A percentile compares a stretch with the other conserved stretches of the same genome.
These are phyloP conservation scores for Cyberlindnera petersonii DNA, from an alignment of 805 yeast genomes.

Conservation along the genomic window DNA sequence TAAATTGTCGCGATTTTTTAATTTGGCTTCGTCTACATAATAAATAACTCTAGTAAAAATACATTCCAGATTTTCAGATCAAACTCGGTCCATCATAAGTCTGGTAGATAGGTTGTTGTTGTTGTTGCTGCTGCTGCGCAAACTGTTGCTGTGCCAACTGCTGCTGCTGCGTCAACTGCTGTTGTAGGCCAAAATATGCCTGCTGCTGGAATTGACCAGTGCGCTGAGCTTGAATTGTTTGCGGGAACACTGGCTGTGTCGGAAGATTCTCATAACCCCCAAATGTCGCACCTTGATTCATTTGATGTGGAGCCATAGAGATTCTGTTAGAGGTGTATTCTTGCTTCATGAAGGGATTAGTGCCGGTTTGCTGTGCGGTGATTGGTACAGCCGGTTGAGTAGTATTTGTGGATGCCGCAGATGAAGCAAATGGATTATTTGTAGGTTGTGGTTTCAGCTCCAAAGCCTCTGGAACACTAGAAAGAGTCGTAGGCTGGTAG, in stretches of 20 bases:
- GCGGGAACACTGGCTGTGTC: constrained; percentile 66
- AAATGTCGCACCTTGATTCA: too few relatives aligned
- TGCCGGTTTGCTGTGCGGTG: constrained; percentile 29
- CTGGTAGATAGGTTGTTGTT: constrained; percentile 9
- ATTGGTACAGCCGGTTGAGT: constrained; percentile 4
- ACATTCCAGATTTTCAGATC: constrained; percentile 5
- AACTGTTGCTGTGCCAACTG: constrained; percentile 17
- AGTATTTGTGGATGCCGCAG: neutral
- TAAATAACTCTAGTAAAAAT: neutral
- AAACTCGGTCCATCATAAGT: constrained; percentile 18
- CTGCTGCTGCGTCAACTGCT: constrained; percentile 13
- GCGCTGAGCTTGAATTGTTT: constrained; percentile 44
- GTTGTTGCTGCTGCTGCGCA: constrained; percentile 16
- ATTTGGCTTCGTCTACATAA: neutral
- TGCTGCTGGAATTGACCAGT: constrained; percentile 36
- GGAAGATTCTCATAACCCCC: constrained; percentile 70
- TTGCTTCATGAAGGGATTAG: constrained; percentile 38
- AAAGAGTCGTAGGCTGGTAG: constrained; percentile 14
- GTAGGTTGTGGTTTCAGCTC: constrained; percentile 20
- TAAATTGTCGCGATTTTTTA: neutral
- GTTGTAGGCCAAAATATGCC: constrained; percentile 32
- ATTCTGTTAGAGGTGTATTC: constrained; percentile 30
- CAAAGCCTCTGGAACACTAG: constrained; percentile 14
- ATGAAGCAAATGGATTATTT: constrained; percentile 28
- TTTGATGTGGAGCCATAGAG: constrained; percentile 35